These are phyloP conservation scores for Chenopodium formosanum DNA, from an alignment of 148 eudicot species.

Conservation along the genomic window DNA sequence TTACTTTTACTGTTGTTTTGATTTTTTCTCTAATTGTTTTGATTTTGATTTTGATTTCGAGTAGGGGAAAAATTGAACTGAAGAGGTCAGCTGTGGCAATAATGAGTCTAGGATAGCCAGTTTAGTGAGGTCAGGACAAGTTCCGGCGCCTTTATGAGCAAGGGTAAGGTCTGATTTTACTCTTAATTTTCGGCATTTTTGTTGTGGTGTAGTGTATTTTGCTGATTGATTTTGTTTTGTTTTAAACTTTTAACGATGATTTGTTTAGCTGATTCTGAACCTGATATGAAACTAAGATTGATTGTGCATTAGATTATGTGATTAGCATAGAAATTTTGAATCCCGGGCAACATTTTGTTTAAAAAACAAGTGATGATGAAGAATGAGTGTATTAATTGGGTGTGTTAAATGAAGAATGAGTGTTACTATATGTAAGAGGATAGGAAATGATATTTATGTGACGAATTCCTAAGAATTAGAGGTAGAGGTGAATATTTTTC, in stretches of 20 bases:
- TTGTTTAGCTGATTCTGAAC: background rate
- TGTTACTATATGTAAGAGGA: no score
- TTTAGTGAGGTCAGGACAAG: constrained; percentile 94
- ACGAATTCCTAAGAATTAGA: no score
- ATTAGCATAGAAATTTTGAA: background rate
- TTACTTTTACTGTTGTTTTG: no score
- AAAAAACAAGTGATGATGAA: background rate
- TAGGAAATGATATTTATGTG: no score
- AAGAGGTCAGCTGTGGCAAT: constrained; percentile 88
- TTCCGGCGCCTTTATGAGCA: constrained; percentile 86
- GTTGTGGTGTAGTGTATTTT: no score
- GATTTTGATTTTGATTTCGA: background rate
- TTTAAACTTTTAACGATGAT: background rate
- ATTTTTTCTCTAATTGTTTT: background rate
- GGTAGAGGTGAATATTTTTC: no score
- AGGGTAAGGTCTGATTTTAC: constrained; percentile 62
- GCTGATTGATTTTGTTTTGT: background rate
- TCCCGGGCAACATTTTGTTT: background rate
- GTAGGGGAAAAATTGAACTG: constrained; percentile 79
- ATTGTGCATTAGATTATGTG: background rate
- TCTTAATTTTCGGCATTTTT: constrained; percentile 5
- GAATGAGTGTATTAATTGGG: background rate
- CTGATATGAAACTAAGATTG: background rate
- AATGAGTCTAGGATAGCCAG: constrained; percentile 77
- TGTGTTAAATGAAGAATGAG: background rate